Conservation (phyloP, 2,329 filamentous ascomycete genomes). For the Capronia epimyces region DNA sequence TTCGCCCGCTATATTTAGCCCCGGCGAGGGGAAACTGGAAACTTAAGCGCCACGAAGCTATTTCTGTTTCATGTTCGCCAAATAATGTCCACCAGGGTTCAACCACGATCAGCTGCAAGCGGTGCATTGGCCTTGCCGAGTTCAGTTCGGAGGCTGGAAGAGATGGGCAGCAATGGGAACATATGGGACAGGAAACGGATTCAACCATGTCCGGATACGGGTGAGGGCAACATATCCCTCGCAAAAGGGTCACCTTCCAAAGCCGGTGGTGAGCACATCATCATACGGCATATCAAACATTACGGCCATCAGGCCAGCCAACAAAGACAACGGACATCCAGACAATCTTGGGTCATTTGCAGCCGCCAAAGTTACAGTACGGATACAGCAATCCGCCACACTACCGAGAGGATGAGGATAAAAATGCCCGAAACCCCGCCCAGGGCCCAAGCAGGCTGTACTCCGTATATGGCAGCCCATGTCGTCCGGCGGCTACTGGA, state of each 20-base stretch:
- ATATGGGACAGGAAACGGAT: no score
- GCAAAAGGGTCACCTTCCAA: no score
- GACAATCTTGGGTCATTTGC: constrained; percentile 7
- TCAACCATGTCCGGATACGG: no score
- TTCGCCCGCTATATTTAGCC: constrained; percentile 1
- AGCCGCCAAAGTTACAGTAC: constrained; percentile 10
- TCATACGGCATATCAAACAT: no score
- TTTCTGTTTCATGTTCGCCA: background rate
- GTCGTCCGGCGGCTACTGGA: constrained; percentile 21
- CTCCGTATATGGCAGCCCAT: constrained; percentile 6
- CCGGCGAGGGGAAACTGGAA: no score
- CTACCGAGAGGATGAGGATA: constrained; percentile 1
- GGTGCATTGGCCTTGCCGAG: no score
- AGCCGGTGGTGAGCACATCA: no score
- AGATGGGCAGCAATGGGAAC: no score
- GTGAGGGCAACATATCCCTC: no score
- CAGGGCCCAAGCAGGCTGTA: background rate
- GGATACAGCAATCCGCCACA: background rate
- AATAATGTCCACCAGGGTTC: no score
- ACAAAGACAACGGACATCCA: background rate
- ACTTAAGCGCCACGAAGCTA: background rate
- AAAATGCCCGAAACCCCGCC: constrained; percentile 4
- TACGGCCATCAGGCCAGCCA: constrained; percentile 2
- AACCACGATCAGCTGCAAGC: no score
- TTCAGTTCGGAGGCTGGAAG: no score